Evolutionary conservation across 164 flowering plant genomes (phyloP).

Genomic region (Sedum album): DNA sequence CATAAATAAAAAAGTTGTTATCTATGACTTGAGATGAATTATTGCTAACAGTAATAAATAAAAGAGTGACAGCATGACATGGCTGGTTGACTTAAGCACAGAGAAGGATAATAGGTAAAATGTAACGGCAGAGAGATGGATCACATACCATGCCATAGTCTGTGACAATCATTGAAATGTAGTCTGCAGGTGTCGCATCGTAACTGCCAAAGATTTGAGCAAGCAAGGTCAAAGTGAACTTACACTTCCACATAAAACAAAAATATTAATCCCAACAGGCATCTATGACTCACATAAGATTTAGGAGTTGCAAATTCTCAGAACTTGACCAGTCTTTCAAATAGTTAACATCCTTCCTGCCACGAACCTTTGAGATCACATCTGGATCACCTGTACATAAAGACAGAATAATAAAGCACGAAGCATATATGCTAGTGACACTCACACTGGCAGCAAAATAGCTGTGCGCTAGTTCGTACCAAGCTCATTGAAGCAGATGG

Average conservation of each 20-base stretch:
- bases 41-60: not conserved
- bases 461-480: slow-evolving; percentile 28
- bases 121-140: not conserved
- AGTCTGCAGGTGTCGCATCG: slow-evolving; percentile 90
- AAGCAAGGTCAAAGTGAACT: not conserved
- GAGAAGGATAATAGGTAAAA: not conserved
- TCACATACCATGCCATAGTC: slow-evolving; percentile 93
- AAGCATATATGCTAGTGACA: not conserved
- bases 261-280: not conserved
- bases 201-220: slow-evolving; percentile 39
- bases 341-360: slow-evolving; percentile 47
- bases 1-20: no score
- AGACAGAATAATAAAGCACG: not conserved
- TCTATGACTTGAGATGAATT: not conserved
- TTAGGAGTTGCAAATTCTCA: slow-evolving; percentile 66
- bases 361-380: slow-evolving; percentile 60
- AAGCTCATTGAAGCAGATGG: slow-evolving; percentile 87
- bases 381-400: slow-evolving; percentile 67
- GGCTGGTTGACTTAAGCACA: not conserved
- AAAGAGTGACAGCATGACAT: not conserved
- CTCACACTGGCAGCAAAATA: not conserved
- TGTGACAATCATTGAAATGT: slow-evolving; percentile 80
- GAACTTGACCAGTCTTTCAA: slow-evolving; percentile 41
- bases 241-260: not conserved
- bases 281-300: slow-evolving; percentile 50